Base-by-base conservation (phyloP, 345 rosid species). In the Camelina laxa region DNA sequence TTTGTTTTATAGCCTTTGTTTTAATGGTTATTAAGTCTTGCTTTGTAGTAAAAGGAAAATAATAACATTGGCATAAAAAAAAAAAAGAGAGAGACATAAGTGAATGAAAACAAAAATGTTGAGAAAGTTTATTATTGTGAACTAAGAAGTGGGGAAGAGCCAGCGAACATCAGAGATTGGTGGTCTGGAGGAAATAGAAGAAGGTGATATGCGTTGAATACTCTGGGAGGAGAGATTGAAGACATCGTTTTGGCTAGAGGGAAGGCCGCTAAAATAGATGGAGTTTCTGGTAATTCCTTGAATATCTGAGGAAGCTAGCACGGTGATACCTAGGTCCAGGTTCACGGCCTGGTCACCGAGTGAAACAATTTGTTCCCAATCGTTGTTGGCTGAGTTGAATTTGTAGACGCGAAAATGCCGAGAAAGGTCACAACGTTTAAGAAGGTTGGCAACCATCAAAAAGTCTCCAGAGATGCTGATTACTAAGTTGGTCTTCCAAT, bases 1-100 rank as follows among this genome's bases (percentile, higher is more conserved):
- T 56, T 65, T 74, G 45, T 45, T 56, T 45, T 42, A 36, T 73
- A 54, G 77, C 60, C 47, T 65, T 55, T 58, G 36, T 61, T 27
- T 45, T 35, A 31, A 57, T 69, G 31, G 33, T 56, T 2, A 33
- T 7, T 33, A 22, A 57, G 14, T 74, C 35, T 47, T 36, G n/a
- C 20, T 57, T 31, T n/a, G 16, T 56, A 31, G 20, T 20, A n/a
- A 56, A 30, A 30, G 20, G 44, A 31, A 30, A n/a, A n/a, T n/a
- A 57, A 8, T 31, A 31, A n/a, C 21, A 57, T 16, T 33, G 42
- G 63, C 7, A 16, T 15, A 56, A 56, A 9, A 15, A 8, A 15
- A 56, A 56, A n/a, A n/a, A n/a, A n/a, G n/a, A 27, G 1, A 30
- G 6, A 11, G 21, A 31, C 21, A 55, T 5, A 55, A 24, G 4